Evolutionary conservation across 208 protist genomes (phyloP).

Genomic region (Naegleria fowleri): DNA sequence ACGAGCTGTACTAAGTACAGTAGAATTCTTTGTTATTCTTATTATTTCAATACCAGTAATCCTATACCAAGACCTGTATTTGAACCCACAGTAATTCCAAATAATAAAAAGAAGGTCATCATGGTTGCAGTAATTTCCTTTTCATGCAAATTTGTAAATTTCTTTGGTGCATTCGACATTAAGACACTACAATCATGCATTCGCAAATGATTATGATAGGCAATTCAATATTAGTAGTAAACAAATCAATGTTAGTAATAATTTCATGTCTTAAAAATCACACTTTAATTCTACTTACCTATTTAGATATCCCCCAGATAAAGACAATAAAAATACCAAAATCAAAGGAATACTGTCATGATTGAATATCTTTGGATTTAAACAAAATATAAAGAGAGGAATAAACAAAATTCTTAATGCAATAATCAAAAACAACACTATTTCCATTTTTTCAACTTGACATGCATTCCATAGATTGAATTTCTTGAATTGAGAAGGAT

Average conservation of each 20-base stretch:
- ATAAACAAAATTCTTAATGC: not conserved
- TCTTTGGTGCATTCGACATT: not conserved
- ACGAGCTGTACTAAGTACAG: too few relatives aligned
- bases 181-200: too few relatives aligned
- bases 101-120: constrained; percentile 41
- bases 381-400: not conserved
- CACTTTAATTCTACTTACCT: not conserved
- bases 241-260: too few relatives aligned
- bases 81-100: constrained; percentile 30
- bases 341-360: not conserved
- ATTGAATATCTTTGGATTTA: not conserved
- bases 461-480: not conserved
- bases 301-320: constrained; percentile 71
- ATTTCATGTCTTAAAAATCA: too few relatives aligned
- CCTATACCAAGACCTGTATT: constrained; percentile 11
- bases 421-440: not conserved
- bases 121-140: constrained; percentile 36
- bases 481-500: too few relatives aligned
- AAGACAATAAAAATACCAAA: constrained; percentile 22
- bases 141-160: constrained; percentile 15
- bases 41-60: not conserved
- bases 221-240: too few relatives aligned
- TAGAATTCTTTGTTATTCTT: too few relatives aligned
- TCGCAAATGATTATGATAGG: too few relatives aligned
- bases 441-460: not conserved